Base-by-base conservation (phyloP, 2,329 filamentous ascomycete species). In the Exophiala sp. region DNA sequence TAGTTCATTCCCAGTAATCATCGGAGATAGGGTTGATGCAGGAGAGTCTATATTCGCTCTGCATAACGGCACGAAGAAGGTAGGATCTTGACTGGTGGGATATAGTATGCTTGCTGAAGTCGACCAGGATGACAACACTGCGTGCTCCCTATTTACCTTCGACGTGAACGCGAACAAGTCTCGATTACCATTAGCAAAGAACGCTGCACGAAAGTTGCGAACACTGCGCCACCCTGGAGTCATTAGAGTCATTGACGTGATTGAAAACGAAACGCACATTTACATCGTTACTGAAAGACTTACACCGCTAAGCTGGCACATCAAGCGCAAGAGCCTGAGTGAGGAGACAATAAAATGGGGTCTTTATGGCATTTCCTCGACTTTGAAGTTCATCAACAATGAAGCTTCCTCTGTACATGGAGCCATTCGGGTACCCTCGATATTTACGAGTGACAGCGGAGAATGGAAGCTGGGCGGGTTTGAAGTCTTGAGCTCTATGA, bases 271-370 rank as follows among this genome's bases (percentile, higher is more conserved):
- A 62, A 83, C 88, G 21, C 92, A 94, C 68, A 94, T 99, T 59
- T 96, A 97, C 70, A 91, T 99, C 69, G 91, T 94, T 52, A 97
- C 91, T 20, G 94, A 99, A 75, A 84, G 91, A 61, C 77, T 99
- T 8, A 85, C 86, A 10, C 94, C 94, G 2, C 75, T 99, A 48
- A 83, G 86, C 63, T 97, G 94, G 94, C 86, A 95, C 65, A 86
- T 95, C 43, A 90, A 88, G 74, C 80, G 92, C 63, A 91, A 89
- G 75, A 94, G 89, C 68, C 71, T 97, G 57, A 91, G 85, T 56
- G 86, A 90, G 38, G 94, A 97, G 75, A 97, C 92, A 1, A 83
- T 94, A 44, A 99, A 96, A 83, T 99, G 94, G 94, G 94, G 94
- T 0, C 73, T 99, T 38, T 88, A 90, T 70, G 89, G 84, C 64